These are phyloP conservation scores for Lophium mytilinum DNA, from an alignment of 495 filamentous ascomycete species.

Conservation along the genomic window DNA sequence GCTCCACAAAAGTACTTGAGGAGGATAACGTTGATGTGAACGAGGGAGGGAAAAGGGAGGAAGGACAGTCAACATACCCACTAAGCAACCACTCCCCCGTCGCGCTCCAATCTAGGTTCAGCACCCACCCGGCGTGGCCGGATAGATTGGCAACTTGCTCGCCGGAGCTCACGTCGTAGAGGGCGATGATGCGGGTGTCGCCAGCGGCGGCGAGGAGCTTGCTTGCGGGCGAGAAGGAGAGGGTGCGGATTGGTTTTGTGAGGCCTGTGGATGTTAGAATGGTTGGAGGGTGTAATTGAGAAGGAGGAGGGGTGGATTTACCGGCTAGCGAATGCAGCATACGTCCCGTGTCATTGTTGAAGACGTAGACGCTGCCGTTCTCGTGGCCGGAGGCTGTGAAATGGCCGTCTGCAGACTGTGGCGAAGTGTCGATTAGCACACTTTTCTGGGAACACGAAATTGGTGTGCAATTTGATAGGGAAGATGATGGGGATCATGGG, in stretches of 20 bases:
- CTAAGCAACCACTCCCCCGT: slow-evolving; percentile 91
- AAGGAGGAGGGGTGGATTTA: slow-evolving; percentile 33
- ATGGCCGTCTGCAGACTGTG: slow-evolving; percentile 62
- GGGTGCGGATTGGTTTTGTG: slow-evolving; percentile 70
- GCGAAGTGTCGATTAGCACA: background rate
- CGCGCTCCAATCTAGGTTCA: slow-evolving; percentile 82
- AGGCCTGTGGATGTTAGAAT: slow-evolving; percentile 48
- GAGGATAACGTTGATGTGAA: background rate
- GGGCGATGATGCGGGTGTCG: slow-evolving; percentile 75
- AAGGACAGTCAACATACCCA: slow-evolving; percentile 45
- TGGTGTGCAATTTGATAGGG: background rate
- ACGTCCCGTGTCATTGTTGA: slow-evolving; percentile 80
- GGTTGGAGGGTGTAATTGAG: background rate
- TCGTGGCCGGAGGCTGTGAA: slow-evolving; percentile 89
- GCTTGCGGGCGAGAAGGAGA: slow-evolving; percentile 79
- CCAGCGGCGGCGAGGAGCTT: slow-evolving; percentile 87
- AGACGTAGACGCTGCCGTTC: slow-evolving; percentile 89
- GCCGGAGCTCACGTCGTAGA: slow-evolving; percentile 86
- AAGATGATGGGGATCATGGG: background rate
- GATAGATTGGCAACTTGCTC: slow-evolving; percentile 82
- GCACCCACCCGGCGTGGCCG: slow-evolving; percentile 77
- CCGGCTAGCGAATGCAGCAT: slow-evolving; percentile 80
- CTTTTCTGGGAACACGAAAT: background rate
- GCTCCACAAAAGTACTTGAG: background rate
- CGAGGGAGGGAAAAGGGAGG: background rate